A percentile compares a stretch with the other conserved stretches of the same genome.
Conservation (phyloP, 768 basidiomycete genomes). For the Amanita phalloides region DNA sequence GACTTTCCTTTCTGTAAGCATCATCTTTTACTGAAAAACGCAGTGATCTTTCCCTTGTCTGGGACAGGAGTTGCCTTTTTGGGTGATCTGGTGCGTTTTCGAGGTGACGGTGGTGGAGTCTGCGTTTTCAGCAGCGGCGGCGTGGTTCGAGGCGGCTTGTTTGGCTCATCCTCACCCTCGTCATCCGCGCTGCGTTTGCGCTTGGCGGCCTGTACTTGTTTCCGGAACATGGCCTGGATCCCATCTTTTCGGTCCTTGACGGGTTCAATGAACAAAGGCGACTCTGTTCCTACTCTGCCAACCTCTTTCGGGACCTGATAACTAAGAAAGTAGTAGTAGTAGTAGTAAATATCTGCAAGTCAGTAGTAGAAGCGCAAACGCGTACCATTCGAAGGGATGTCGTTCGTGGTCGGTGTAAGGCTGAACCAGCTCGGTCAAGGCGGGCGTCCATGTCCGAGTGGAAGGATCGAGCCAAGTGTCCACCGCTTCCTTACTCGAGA, state of each 20-base stretch:
- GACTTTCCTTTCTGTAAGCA: no score
- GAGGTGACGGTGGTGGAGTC: neutral
- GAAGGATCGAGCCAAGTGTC: slow-evolving; percentile 75
- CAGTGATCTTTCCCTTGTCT: slow-evolving; percentile 3
- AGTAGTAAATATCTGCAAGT: neutral
- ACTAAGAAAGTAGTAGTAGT: slow-evolving; percentile 24
- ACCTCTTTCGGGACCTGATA: slow-evolving; percentile 87
- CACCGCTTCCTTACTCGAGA: slow-evolving; percentile 51
- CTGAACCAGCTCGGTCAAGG: slow-evolving; percentile 47
- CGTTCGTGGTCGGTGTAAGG: slow-evolving; percentile 40
- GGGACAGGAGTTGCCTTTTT: neutral
- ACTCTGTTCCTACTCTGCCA: slow-evolving; percentile 83
- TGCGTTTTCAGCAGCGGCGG: neutral
- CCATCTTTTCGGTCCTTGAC: slow-evolving; percentile 74
- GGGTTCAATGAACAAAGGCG: slow-evolving; percentile 73
- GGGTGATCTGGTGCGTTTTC: neutral
- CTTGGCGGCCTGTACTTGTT: slow-evolving; percentile 27
- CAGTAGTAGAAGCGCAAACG: neutral
- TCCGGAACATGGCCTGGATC: slow-evolving; percentile 73
- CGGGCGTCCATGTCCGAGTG: slow-evolving; percentile 49
- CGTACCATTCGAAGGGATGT: slow-evolving; percentile 60
- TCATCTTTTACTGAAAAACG: slow-evolving; percentile 3
- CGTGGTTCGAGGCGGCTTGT: neutral
- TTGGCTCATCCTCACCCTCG: neutral
- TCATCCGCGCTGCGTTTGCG: neutral